Percentiles rank a stretch among this genome's conserved stretches.
Conservation (phyloP, 2,329 filamentous ascomycete genomes). For the Pseudocercospora macadamiae region DNA sequence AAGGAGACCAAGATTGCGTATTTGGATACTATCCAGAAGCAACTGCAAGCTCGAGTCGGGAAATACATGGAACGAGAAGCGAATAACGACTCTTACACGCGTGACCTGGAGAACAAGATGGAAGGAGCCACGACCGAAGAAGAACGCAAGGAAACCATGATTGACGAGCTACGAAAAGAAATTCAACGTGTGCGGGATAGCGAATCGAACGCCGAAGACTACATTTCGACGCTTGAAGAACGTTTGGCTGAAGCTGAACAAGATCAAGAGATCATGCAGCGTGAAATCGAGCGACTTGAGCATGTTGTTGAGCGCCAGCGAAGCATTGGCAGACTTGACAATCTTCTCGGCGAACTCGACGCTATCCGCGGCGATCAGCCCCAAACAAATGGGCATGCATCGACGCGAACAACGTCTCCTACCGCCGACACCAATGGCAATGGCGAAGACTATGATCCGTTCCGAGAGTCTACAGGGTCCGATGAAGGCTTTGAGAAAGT, state of each 20-base stretch:
- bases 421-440: conserved; percentile 28
- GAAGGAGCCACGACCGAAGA: conserved; percentile 89
- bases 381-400: conserved; percentile 23
- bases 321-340: conserved; percentile 92
- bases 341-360: conserved; percentile 87
- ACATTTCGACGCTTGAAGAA: conserved; percentile 95
- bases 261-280: conserved; percentile 94
- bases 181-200: conserved; percentile 85
- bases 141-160: conserved; percentile 85
- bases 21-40: conserved; percentile 85
- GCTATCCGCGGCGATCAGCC: conserved; percentile 20
- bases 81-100: conserved; percentile 89
- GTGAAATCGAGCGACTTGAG: conserved; percentile 90
- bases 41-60: conserved; percentile 86
- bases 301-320: conserved; percentile 94
- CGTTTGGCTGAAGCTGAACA: conserved; percentile 93
- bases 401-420: conserved; percentile 11
- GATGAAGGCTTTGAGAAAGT: conserved; percentile 26
- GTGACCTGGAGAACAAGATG: conserved; percentile 86
- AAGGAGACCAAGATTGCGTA: conserved; percentile 94
- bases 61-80: conserved; percentile 90
- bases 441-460: conserved; percentile 31
- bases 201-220: conserved; percentile 88
- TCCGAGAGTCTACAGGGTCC: conserved; percentile 21
- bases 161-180: conserved; percentile 87